These are phyloP conservation scores for Chimonanthus praecox DNA, from an alignment of 164 flowering plant species.

Conservation along the genomic window DNA sequence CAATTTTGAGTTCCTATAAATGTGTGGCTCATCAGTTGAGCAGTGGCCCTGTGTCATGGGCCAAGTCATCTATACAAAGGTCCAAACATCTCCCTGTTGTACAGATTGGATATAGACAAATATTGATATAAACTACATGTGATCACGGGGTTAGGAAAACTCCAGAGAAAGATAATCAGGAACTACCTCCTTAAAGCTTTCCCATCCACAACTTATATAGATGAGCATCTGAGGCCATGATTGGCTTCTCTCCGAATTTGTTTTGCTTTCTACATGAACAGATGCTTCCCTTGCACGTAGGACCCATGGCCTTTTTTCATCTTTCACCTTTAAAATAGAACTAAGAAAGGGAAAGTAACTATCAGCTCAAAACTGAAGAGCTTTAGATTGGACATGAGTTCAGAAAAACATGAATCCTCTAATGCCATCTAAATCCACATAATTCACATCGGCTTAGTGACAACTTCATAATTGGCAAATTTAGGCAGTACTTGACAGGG, in stretches of 20 bases:
- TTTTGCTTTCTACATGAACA: constrained; percentile 44
- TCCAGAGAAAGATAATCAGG: background rate
- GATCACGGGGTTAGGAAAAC: background rate
- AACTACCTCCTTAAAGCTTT: constrained; percentile 88
- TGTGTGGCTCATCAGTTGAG: background rate
- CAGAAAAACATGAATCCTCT: background rate
- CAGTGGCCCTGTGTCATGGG: background rate
- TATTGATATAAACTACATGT: background rate
- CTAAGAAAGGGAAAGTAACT: constrained; percentile 21
- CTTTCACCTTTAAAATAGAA: constrained; percentile 34
- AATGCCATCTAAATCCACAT: background rate
- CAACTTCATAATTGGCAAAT: too few species aligned
- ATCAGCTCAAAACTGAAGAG: background rate
- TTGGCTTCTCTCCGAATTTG: constrained; percentile 28
- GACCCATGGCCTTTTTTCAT: constrained; percentile 95
- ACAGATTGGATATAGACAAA: background rate
- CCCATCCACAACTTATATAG: constrained; percentile 98
- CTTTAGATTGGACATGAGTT: background rate
- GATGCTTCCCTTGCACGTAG: constrained; percentile 72
- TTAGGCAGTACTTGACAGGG: background rate
- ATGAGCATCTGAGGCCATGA: constrained; percentile 72
- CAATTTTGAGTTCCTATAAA: too few species aligned
- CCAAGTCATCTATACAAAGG: background rate
- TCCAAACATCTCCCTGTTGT: background rate
- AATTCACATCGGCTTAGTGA: background rate